Base-by-base conservation (phyloP, 179 eudicot genomes). In the Gypsophila paniculata region DNA sequence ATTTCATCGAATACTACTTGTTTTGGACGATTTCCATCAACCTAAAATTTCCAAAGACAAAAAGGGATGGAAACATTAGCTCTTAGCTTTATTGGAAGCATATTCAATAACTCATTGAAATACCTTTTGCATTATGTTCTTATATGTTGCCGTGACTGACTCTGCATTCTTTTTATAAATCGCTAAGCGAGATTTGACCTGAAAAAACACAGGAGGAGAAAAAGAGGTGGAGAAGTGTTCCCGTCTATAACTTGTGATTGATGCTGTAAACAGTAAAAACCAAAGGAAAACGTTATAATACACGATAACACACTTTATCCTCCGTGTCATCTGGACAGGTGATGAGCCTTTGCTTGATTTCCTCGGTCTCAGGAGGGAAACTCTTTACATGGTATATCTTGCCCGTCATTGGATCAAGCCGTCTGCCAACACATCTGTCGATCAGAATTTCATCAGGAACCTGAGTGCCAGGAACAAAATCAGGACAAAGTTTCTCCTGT, bases 341-440 rank as follows among this genome's bases (percentile, higher is more conserved):
- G 48, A 88, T 68, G 75, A 94, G 92, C 82, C 97, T 86, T 69
- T 82, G 83, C 74, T 81, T 88, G 22, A 91, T 77, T 85, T 91
- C 99, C 51, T 90, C 87, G 2, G 83, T 88, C 71, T 89, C 89
- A 18, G 97, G 97, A 73, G 89, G 91, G 77, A 87, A 90, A 68
- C 84, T 85, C 25, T 74, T 83, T 13, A 94, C 21, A 72, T 94
- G 99, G 78, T 94, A 94, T 49, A 94, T 94, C 82, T 86, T 90
- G 70, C 99, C 96, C 0, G 95, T 88, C 76, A 86, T 68, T 63
- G 97, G 97, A 75, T 94, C 97, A 77, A 91, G 77, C 67, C 91
- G 86, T 86, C 99, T 85, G 63, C 99, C 97, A 82, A 94, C 90
- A 81, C 99, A 94, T 86, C 99, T 86, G 76, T 91, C 88, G 23